phyloP scores from a whole-genome alignment of 2,329 filamentous ascomycete genomes.

The Pochonia chlamydosporia region DNA sequence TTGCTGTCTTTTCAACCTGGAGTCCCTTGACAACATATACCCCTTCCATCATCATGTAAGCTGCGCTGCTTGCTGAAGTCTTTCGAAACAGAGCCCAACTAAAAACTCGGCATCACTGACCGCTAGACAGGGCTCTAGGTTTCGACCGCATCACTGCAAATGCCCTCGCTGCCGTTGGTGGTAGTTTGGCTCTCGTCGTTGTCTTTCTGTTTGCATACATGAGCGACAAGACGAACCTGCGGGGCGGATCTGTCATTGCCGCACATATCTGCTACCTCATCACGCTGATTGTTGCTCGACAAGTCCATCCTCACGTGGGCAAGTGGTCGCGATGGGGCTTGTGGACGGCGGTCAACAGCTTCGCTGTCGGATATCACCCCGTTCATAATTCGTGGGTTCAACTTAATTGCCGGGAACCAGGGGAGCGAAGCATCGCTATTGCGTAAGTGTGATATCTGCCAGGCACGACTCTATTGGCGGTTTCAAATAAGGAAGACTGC shows the following conservation, averaged over 20 bases:
- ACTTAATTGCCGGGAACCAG: slow-evolving; percentile 40
- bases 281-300: slow-evolving; percentile 33
- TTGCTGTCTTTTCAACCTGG: slow-evolving; percentile 47
- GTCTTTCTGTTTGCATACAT: slow-evolving; percentile 43
- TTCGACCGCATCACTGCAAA: slow-evolving; percentile 41
- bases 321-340: slow-evolving; percentile 44
- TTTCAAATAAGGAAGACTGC: neutral
- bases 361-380: slow-evolving; percentile 48
- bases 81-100: no score
- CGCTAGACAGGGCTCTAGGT: slow-evolving; percentile 32
- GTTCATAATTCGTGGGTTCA: slow-evolving; percentile 48
- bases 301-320: slow-evolving; percentile 35
- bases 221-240: slow-evolving; percentile 38
- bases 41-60: slow-evolving; percentile 36
- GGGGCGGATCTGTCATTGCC: slow-evolving; percentile 36
- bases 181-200: slow-evolving; percentile 37
- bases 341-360: slow-evolving; percentile 44
- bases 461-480: no score
- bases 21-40: slow-evolving; percentile 46
- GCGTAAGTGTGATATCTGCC: slow-evolving; percentile 27
- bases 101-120: no score
- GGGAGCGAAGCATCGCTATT: slow-evolving; percentile 43
- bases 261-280: slow-evolving; percentile 40
- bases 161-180: slow-evolving; percentile 37
- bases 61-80: neutral